Conservation (phyloP, 2,329 filamentous ascomycete genomes). For the Aspergillus puulaauensis region DNA sequence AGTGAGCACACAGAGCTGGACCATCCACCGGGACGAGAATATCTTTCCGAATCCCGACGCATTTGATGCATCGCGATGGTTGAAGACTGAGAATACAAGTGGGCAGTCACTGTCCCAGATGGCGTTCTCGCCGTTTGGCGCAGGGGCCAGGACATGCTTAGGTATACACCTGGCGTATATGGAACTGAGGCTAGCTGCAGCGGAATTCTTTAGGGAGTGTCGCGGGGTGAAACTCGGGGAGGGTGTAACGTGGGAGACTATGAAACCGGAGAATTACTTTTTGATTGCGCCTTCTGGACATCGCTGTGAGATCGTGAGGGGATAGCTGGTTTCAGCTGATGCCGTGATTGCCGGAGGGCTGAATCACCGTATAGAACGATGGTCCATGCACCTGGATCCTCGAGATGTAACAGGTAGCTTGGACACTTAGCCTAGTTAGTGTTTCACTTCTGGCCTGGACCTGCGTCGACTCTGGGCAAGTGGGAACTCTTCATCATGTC, state of each 20-base stretch:
- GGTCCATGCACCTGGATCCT: neutral
- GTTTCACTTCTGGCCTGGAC: too few species aligned
- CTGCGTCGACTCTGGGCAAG: too few species aligned
- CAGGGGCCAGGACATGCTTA: conserved; percentile 65
- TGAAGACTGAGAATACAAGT: conserved; percentile 31
- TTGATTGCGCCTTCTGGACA: conserved; percentile 42
- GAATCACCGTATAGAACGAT: neutral
- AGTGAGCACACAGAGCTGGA: conserved; percentile 53
- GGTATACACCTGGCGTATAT: conserved; percentile 65
- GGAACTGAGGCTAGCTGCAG: conserved; percentile 52
- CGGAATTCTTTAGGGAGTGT: conserved; percentile 49
- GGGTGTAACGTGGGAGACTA: conserved; percentile 25
- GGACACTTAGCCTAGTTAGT: too few species aligned
- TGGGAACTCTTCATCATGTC: too few species aligned
- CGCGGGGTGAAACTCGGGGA: conserved; percentile 7
- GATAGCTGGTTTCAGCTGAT: neutral
- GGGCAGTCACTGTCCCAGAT: conserved; percentile 33
- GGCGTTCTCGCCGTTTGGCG: conserved; percentile 67
- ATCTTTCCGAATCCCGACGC: conserved; percentile 50
- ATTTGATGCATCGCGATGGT: conserved; percentile 55
- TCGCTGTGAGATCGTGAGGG: conserved; percentile 33
- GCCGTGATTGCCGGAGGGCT: neutral
- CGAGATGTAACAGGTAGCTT: neutral
- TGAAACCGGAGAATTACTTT: conserved; percentile 46
- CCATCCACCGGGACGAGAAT: conserved; percentile 52